Percentiles rank a stretch among this genome's conserved stretches.
Evolutionary conservation across 306 rosid genomes (phyloP).

Genomic region (Vigna trinervia): DNA sequence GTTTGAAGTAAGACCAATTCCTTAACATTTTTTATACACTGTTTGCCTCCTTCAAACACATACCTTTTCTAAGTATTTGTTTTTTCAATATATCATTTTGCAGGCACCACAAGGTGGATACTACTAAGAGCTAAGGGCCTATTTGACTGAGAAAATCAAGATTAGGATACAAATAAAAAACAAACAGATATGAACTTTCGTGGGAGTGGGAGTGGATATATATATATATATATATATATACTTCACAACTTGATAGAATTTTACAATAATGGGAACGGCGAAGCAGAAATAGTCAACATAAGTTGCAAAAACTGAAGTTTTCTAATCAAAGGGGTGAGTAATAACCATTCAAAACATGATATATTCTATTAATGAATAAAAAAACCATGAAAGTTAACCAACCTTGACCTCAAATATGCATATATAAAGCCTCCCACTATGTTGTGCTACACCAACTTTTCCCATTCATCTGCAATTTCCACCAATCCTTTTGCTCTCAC

Average conservation of each 20-base stretch:
- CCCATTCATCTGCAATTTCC: not conserved
- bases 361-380: not conserved
- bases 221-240: not conserved
- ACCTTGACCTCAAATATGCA: slow-evolving; percentile 8
- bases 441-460: not conserved
- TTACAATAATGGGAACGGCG: slow-evolving; percentile 14
- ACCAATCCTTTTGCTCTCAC: not conserved
- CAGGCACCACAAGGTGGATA: not conserved
- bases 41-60: not conserved
- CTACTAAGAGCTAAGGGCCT: not conserved
- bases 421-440: slow-evolving; percentile 31
- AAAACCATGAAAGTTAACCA: slow-evolving; percentile 17
- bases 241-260: not conserved
- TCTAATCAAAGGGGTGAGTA: not conserved
- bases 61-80: slow-evolving; percentile 16
- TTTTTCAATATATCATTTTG: slow-evolving; percentile 22
- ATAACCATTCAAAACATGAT: slow-evolving; percentile 19
- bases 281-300: slow-evolving; percentile 41
- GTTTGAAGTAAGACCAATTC: not conserved
- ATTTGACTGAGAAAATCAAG: slow-evolving; percentile 44
- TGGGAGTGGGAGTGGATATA: not conserved
- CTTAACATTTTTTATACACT: not conserved
- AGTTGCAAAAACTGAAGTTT: not conserved
- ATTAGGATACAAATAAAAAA: slow-evolving; percentile 33
- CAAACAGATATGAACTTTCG: slow-evolving; percentile 2